A percentile compares a stretch with the other conserved stretches of the same genome.
Evolutionary conservation across 352 stramenopile species (phyloP).

Genomic region (Phytopythium aichiense): DNA sequence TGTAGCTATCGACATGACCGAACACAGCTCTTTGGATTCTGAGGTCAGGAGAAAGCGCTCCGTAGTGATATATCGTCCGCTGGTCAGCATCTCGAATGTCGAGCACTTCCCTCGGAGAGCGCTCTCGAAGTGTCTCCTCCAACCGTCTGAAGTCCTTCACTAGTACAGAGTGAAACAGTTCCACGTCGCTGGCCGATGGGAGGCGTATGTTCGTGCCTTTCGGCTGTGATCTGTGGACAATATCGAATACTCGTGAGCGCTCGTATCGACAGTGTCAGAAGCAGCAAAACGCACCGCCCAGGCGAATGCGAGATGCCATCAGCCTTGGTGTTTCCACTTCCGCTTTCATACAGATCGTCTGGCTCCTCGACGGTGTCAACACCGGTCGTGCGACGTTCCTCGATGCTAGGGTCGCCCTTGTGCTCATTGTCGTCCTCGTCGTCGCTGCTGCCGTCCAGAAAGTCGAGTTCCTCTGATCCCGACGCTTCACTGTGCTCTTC

Average conservation of each 20-base stretch:
- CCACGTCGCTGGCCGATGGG: constrained; percentile 21
- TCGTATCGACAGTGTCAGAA: neutral
- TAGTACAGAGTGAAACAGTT: constrained; percentile 38
- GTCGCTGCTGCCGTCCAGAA: neutral
- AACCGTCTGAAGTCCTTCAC: constrained; percentile 21
- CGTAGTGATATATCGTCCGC: constrained; percentile 50
- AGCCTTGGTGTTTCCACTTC: neutral
- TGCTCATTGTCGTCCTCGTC: neutral
- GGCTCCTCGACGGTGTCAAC: neutral
- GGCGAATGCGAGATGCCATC: neutral
- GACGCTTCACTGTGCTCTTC: neutral
- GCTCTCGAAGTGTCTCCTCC: constrained; percentile 13
- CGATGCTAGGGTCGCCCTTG: neutral
- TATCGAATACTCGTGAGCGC: neutral
- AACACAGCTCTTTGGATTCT: constrained; percentile 22
- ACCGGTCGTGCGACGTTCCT: neutral
- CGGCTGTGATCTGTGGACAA: neutral
- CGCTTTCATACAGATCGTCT: neutral
- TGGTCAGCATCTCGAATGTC: constrained; percentile 20
- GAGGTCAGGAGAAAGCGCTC: constrained; percentile 21
- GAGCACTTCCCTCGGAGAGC: constrained; percentile 27
- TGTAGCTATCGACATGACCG: constrained; percentile 23
- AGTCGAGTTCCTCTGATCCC: neutral
- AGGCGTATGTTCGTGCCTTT: neutral
- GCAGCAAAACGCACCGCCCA: neutral